A percentile compares a stretch with the other conserved stretches of the same genome.
Conservation (phyloP, 2,329 filamentous ascomycete genomes). For the Fusarium sp. region DNA sequence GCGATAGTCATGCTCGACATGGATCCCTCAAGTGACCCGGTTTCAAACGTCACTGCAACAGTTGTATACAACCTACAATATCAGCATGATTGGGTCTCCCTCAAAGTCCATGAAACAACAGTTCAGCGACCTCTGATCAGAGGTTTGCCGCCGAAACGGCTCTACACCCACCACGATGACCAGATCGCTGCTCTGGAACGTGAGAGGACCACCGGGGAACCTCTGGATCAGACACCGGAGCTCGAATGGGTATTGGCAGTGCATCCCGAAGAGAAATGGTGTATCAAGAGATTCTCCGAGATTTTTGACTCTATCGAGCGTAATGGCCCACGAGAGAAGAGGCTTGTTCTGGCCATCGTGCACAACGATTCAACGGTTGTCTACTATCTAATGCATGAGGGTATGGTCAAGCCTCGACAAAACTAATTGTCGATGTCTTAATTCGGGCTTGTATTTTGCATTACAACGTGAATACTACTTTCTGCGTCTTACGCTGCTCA, state of each 20-base stretch:
- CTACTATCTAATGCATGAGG: conserved; percentile 87
- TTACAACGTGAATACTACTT: conserved; percentile 73
- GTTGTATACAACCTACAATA: conserved; percentile 77
- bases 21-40: conserved; percentile 20
- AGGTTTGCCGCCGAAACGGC: conserved; percentile 75
- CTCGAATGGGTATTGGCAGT: conserved; percentile 82
- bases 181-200: conserved; percentile 77
- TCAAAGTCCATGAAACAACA: conserved; percentile 64
- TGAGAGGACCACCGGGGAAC: conserved; percentile 60
- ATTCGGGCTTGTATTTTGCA: neutral
- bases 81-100: conserved; percentile 78
- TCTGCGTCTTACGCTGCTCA: conserved; percentile 77
- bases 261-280: conserved; percentile 79
- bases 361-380: conserved; percentile 85
- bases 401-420: conserved; percentile 86
- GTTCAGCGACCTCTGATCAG: conserved; percentile 70
- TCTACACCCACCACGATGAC: conserved; percentile 86
- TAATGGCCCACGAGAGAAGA: conserved; percentile 66
- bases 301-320: conserved; percentile 74
- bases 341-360: conserved; percentile 77
- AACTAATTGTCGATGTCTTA: conserved; percentile 62
- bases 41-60: conserved; percentile 49
- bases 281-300: conserved; percentile 70
- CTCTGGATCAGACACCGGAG: conserved; percentile 63
- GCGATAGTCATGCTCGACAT: conserved; percentile 15